phyloP scores from a whole-genome alignment of 1,284 basidiomycete genomes.

The Ceratobasidium sp. region DNA sequence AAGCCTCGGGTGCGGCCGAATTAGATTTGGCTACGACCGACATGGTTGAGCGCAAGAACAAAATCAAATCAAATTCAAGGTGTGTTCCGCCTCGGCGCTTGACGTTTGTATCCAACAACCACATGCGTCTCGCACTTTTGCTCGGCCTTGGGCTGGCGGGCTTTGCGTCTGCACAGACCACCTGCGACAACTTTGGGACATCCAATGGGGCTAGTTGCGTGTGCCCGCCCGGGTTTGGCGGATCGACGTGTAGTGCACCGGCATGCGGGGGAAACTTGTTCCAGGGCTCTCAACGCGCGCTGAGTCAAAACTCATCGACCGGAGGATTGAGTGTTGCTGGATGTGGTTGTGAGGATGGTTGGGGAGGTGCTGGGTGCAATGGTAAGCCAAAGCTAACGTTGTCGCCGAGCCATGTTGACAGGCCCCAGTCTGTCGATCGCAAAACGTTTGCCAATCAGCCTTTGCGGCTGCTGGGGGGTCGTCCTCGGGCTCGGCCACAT shows the following conservation, averaged over 20 bases:
- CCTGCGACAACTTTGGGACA: slow-evolving; percentile 75
- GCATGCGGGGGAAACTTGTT: slow-evolving; percentile 82
- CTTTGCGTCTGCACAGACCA: slow-evolving; percentile 38
- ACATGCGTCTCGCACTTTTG: slow-evolving; percentile 5
- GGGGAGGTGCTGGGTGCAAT: slow-evolving; percentile 80
- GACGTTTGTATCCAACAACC: too few species aligned
- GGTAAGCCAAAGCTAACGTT: slow-evolving; percentile 44
- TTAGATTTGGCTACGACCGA: slow-evolving; percentile 35
- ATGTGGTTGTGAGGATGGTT: slow-evolving; percentile 73
- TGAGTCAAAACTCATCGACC: slow-evolving; percentile 47
- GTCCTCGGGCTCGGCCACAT: slow-evolving; percentile 45
- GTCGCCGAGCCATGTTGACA: slow-evolving; percentile 1
- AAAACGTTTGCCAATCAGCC: slow-evolving; percentile 66
- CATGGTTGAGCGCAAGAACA: neutral
- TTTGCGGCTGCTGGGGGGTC: slow-evolving; percentile 54
- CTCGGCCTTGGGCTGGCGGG: slow-evolving; percentile 17
- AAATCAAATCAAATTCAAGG: slow-evolving; percentile 2
- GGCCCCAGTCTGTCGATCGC: slow-evolving; percentile 60
- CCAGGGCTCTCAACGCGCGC: slow-evolving; percentile 63
- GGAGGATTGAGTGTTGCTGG: slow-evolving; percentile 55
- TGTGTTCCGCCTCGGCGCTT: too few species aligned
- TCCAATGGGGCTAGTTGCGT: slow-evolving; percentile 60
- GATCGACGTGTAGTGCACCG: slow-evolving; percentile 68
- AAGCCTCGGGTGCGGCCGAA: slow-evolving; percentile 43
- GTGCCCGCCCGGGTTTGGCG: slow-evolving; percentile 81